Conservation (phyloP, 2,329 filamentous ascomycete species). For the Exophiala sp. region DNA sequence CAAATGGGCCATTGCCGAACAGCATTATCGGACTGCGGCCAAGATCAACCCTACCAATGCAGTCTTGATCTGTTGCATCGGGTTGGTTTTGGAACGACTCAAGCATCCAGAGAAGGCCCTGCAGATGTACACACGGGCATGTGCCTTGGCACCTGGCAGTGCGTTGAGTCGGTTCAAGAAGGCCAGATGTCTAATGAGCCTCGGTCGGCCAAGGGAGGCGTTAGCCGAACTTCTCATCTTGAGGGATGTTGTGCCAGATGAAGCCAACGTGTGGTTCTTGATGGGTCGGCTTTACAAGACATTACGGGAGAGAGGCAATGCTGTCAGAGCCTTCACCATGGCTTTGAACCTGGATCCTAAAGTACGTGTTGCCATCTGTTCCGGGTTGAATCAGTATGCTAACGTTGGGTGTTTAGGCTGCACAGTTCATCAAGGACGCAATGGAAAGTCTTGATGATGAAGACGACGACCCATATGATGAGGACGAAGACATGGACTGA, state of each 20-base stretch:
- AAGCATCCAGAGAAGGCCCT: constrained; percentile 74
- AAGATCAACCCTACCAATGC: constrained; percentile 90
- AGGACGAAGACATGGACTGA: constrained; percentile 47
- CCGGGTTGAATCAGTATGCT: constrained; percentile 6
- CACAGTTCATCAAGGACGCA: constrained; percentile 89
- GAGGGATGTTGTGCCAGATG: constrained; percentile 85
- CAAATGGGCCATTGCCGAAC: constrained; percentile 83
- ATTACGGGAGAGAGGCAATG: constrained; percentile 57
- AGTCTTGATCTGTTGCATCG: constrained; percentile 87
- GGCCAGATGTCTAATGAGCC: constrained; percentile 74
- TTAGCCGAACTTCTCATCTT: constrained; percentile 78
- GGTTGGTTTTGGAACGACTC: constrained; percentile 80
- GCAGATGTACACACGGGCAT: constrained; percentile 73
- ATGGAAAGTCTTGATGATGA: constrained; percentile 88
- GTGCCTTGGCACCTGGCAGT: constrained; percentile 71
- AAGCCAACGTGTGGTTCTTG: constrained; percentile 92
- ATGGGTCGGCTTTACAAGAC: constrained; percentile 64
- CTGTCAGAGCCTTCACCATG: constrained; percentile 91
- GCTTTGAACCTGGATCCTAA: constrained; percentile 94
- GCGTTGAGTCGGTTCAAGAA: constrained; percentile 89
- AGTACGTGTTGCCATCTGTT: constrained; percentile 49
- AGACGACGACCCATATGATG: constrained; percentile 57
- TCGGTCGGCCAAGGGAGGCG: constrained; percentile 64
- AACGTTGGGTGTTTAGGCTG: constrained; percentile 55
- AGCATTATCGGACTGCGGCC: constrained; percentile 82